Percentiles rank a stretch among this genome's conserved stretches.
phyloP scores from a whole-genome alignment of 768 basidiomycete genomes.

The Auricularia sp. region DNA sequence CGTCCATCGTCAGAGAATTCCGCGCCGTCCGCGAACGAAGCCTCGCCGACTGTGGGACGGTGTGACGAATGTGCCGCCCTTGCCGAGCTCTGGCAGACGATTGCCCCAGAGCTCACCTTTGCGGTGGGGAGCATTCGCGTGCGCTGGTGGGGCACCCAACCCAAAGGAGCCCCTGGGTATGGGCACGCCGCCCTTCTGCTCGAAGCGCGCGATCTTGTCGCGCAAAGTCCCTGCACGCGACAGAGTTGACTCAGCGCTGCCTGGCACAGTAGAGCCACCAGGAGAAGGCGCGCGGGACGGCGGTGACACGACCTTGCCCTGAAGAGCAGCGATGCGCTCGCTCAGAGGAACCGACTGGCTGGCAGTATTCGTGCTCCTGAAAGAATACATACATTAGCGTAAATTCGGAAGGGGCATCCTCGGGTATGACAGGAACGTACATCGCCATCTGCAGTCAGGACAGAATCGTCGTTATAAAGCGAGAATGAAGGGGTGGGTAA shows the following conservation, averaged over 20 bases:
- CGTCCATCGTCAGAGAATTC: not conserved
- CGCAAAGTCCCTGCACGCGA: conserved; percentile 25
- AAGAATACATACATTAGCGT: no score
- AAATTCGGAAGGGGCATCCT: no score
- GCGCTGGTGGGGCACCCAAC: conserved; percentile 9
- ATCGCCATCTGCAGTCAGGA: no score
- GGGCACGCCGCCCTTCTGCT: conserved; percentile 46
- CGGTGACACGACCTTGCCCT: conserved; percentile 26
- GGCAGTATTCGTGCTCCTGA: not conserved
- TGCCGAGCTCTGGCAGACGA: conserved; percentile 8
- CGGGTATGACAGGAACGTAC: no score
- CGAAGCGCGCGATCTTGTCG: conserved; percentile 74
- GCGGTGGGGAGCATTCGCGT: conserved; percentile 1
- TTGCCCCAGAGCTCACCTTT: conserved; percentile 12
- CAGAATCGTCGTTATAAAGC: no score
- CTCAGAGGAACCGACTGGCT: conserved; percentile 32
- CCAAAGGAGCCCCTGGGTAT: conserved; percentile 12
- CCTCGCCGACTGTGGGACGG: not conserved
- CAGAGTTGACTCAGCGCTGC: not conserved
- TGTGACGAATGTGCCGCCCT: not conserved
- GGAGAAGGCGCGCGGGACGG: conserved; percentile 23
- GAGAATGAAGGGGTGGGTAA: no score
- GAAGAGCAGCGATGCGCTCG: conserved; percentile 74
- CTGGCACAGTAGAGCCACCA: conserved; percentile 4
- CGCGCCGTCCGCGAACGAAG: not conserved